Evolutionary conservation across 139 green algal genomes (phyloP).

Genomic region (Tetraselmis striata): DNA sequence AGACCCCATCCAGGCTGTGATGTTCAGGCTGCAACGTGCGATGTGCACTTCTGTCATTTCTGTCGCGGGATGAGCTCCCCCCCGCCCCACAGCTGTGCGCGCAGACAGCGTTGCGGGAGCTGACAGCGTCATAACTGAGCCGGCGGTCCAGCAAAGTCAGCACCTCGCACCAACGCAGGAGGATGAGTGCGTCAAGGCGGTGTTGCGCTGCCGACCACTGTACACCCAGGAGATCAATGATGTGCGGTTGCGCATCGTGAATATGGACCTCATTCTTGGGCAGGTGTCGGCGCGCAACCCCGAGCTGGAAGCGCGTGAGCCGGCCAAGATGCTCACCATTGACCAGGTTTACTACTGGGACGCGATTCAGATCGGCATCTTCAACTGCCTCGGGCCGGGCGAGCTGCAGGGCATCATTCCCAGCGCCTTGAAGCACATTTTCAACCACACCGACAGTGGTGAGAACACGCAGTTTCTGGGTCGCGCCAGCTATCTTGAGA

Average conservation of each 20-base stretch:
- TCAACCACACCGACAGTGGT: constrained; percentile 44
- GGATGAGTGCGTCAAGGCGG: constrained; percentile 59
- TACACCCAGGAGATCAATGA: constrained; percentile 63
- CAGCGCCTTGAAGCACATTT: constrained; percentile 67
- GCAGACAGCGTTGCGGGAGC: too few species aligned
- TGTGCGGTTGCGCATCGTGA: constrained; percentile 52
- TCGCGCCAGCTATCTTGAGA: constrained; percentile 73
- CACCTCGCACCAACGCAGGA: not conserved
- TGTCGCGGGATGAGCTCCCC: too few species aligned
- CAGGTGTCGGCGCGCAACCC: constrained; percentile 49
- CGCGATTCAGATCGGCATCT: constrained; percentile 50
- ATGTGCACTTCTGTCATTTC: too few species aligned
- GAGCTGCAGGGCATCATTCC: constrained; percentile 73
- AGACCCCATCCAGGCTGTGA: too few species aligned
- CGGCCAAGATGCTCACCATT: constrained; percentile 60
- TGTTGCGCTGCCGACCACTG: constrained; percentile 70
- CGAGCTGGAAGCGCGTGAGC: constrained; percentile 37
- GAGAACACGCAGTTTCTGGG: constrained; percentile 66
- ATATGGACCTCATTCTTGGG: constrained; percentile 47
- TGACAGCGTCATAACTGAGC: too few species aligned
- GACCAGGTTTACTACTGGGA: constrained; percentile 68
- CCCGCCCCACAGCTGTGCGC: too few species aligned
- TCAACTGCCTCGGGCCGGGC: constrained; percentile 47
- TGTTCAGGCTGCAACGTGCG: too few species aligned
- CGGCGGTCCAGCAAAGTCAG: not conserved